Percentiles rank a stretch among this genome's conserved stretches.
Evolutionary conservation across 192 early-diverging fungal genomes (phyloP).

Genomic region (Polychytrium aggregatum): DNA sequence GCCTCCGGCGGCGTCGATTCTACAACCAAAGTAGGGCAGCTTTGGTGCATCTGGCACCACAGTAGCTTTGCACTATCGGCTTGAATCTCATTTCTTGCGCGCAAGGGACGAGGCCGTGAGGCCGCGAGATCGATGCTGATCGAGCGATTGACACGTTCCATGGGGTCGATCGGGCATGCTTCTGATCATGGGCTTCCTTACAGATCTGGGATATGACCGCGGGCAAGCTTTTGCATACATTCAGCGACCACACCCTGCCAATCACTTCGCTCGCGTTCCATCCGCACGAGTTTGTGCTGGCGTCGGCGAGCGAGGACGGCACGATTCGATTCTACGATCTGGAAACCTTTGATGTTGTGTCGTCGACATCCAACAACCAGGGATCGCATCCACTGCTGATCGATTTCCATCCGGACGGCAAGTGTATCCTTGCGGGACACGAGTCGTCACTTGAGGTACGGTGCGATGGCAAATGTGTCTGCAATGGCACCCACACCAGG

Average conservation of each 20-base stretch:
- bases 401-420: slow-evolving; percentile 34
- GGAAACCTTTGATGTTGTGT: slow-evolving; percentile 36
- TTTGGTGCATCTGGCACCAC: not conserved
- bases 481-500: not conserved
- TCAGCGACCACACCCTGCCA: slow-evolving; percentile 19
- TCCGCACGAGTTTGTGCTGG: slow-evolving; percentile 46
- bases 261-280: slow-evolving; percentile 40
- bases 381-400: not conserved
- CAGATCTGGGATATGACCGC: slow-evolving; percentile 52
- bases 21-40: slow-evolving; percentile 28
- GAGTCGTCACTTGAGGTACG: not conserved
- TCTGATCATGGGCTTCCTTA: too few relatives aligned
- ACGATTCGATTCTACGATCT: slow-evolving; percentile 41
- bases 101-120: too few relatives aligned
- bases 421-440: slow-evolving; percentile 24
- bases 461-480: not conserved
- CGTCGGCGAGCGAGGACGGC: slow-evolving; percentile 25
- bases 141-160: not conserved
- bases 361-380: slow-evolving; percentile 5
- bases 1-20: slow-evolving; percentile 32
- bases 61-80: too few relatives aligned
- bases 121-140: too few relatives aligned
- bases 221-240: slow-evolving; percentile 34
- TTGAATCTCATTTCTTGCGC: too few relatives aligned
- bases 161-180: too few relatives aligned